phyloP scores from a whole-genome alignment of 108 stramenopile species.

The Heterococcus sp. region DNA sequence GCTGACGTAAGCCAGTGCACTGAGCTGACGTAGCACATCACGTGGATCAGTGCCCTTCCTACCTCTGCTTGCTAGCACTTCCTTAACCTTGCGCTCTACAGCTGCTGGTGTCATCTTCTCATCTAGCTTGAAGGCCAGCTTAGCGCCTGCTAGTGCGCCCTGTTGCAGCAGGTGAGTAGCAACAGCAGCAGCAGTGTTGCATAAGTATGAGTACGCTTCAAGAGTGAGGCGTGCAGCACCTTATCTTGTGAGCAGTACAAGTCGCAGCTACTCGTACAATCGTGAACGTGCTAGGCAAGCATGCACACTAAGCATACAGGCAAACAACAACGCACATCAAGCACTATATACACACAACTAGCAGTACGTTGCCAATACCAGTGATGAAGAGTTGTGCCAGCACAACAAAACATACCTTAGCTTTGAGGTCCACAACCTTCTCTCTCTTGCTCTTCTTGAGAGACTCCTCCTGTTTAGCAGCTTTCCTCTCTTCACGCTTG shows the following conservation, averaged over 20 bases:
- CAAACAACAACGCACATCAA: too few relatives aligned
- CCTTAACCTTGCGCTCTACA: conserved; percentile 71
- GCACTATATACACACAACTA: too few relatives aligned
- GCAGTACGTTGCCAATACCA: conserved; percentile 49
- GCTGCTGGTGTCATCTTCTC: conserved; percentile 68
- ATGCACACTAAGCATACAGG: too few relatives aligned
- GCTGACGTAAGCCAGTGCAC: conserved; percentile 73
- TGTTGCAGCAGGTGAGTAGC: too few relatives aligned
- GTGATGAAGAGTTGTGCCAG: background rate
- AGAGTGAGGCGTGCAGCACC: too few relatives aligned
- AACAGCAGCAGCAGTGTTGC: too few relatives aligned
- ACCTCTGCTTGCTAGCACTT: conserved; percentile 80
- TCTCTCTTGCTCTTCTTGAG: background rate
- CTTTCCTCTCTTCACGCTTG: background rate
- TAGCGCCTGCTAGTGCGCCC: conserved; percentile 58
- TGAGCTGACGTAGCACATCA: conserved; percentile 73
- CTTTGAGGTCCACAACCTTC: background rate
- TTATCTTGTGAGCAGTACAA: too few relatives aligned
- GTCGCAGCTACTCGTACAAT: too few relatives aligned
- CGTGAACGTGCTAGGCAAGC: too few relatives aligned
- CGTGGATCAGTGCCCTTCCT: conserved; percentile 73
- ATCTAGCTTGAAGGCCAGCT: conserved; percentile 59
- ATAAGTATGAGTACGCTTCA: too few relatives aligned
- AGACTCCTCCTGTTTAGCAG: conserved; percentile 2
- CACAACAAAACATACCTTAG: background rate